Percentiles rank a stretch among this genome's conserved stretches.
Conservation (phyloP, 495 filamentous ascomycete genomes). For the Pyrenopolyporus hunteri region DNA sequence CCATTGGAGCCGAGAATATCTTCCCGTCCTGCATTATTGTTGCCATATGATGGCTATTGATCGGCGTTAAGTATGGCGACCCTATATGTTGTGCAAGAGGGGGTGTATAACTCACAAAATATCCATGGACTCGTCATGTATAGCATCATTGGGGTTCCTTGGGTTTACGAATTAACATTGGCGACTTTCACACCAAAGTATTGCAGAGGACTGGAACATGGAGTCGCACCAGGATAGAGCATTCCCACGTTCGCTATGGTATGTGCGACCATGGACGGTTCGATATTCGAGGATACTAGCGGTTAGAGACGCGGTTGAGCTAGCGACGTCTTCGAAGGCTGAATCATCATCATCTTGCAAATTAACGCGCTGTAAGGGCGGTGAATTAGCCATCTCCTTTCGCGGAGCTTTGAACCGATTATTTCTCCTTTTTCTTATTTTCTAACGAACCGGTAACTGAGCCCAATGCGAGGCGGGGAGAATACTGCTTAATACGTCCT, state of each 20-base stretch:
- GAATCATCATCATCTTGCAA: constrained; percentile 41
- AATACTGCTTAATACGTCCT: too few relatives aligned
- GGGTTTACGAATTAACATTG: not conserved
- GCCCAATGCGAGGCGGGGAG: constrained; percentile 43
- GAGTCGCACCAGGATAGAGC: constrained; percentile 44
- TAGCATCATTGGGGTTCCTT: constrained; percentile 48
- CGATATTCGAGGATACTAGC: constrained; percentile 54
- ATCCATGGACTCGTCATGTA: constrained; percentile 46
- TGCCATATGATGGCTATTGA: constrained; percentile 42
- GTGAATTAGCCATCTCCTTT: constrained; percentile 1
- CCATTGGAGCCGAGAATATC: constrained; percentile 49
- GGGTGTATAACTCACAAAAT: constrained; percentile 35
- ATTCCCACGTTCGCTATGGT: constrained; percentile 44
- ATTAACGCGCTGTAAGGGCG: constrained; percentile 5
- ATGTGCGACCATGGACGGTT: constrained; percentile 48
- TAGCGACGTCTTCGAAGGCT: constrained; percentile 38
- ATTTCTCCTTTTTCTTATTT: not conserved
- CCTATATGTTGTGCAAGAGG: not conserved
- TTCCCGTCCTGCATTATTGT: constrained; percentile 49
- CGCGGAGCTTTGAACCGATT: not conserved
- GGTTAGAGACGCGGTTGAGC: constrained; percentile 53
- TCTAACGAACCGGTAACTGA: constrained; percentile 21
- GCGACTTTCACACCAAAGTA: not conserved
- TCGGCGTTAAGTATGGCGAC: not conserved
- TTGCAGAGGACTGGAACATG: too few relatives aligned